phyloP scores from a whole-genome alignment of 495 filamentous ascomycete genomes.

The Lasiosphaeria ovina region DNA sequence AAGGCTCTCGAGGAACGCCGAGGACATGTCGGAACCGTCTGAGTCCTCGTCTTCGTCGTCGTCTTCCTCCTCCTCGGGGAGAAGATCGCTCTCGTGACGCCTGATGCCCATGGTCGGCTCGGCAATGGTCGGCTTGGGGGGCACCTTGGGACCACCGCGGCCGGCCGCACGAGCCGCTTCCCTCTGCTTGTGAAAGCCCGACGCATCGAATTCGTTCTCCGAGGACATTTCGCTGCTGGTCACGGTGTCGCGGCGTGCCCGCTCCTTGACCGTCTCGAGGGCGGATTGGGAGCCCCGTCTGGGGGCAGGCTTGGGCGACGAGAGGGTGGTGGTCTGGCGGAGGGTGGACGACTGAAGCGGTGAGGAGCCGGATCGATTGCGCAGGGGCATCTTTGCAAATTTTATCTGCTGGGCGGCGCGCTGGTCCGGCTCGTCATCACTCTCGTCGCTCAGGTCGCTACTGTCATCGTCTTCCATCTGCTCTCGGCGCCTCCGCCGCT shows the following conservation, averaged over 20 bases:
- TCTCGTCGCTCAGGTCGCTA: constrained; percentile 93
- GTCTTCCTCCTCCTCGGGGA: constrained; percentile 56
- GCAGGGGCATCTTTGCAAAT: constrained; percentile 91
- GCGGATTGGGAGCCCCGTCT: constrained; percentile 74
- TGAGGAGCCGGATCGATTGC: constrained; percentile 81
- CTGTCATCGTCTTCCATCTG: constrained; percentile 95
- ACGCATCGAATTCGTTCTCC: constrained; percentile 77
- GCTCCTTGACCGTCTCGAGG: constrained; percentile 69
- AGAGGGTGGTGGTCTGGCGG: constrained; percentile 41
- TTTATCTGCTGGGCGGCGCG: constrained; percentile 76
- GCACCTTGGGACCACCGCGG: constrained; percentile 31
- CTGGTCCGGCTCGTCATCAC: constrained; percentile 81
- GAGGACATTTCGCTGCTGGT: constrained; percentile 92
- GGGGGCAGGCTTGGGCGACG: constrained; percentile 30
- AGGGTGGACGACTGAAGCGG: constrained; percentile 65
- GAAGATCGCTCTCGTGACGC: constrained; percentile 52
- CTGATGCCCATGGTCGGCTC: constrained; percentile 43
- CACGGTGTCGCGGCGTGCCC: constrained; percentile 77
- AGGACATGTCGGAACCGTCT: constrained; percentile 55
- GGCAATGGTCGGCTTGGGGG: constrained; percentile 41
- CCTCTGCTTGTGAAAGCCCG: constrained; percentile 60
- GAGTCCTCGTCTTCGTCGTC: constrained; percentile 61
- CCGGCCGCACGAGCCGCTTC: constrained; percentile 40
- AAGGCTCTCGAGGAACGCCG: constrained; percentile 52
- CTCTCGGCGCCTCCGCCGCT: constrained; percentile 61